Conservation (phyloP, 495 filamentous ascomycete species). For the Talaromyces nanjingensis region DNA sequence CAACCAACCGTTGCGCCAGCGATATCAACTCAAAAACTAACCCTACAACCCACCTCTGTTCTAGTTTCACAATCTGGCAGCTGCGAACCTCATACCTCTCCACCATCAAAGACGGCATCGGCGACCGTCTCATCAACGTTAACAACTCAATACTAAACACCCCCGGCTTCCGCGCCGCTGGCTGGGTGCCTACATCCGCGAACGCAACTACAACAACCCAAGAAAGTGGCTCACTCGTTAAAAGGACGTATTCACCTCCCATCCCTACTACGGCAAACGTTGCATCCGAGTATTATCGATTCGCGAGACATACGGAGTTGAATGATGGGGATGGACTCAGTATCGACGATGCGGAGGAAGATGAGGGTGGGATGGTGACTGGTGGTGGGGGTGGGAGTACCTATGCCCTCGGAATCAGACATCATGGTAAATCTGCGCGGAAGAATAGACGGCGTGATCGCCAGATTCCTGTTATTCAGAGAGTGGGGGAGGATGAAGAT, state of each 20-base stretch:
- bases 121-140: slow-evolving; percentile 88
- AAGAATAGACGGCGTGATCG: slow-evolving; percentile 31
- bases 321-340: slow-evolving; percentile 22
- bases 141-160: slow-evolving; percentile 86
- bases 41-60: not conserved
- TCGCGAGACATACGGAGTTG: slow-evolving; percentile 26
- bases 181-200: slow-evolving; percentile 70
- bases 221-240: slow-evolving; percentile 55
- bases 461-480: slow-evolving; percentile 43
- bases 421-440: slow-evolving; percentile 42
- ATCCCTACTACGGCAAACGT: slow-evolving; percentile 72
- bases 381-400: slow-evolving; percentile 65
- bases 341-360: slow-evolving; percentile 65
- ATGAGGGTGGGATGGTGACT: slow-evolving; percentile 76
- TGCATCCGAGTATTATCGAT: slow-evolving; percentile 74
- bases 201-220: slow-evolving; percentile 26
- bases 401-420: slow-evolving; percentile 64
- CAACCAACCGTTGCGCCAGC: slow-evolving; percentile 7
- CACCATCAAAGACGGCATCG: slow-evolving; percentile 87
- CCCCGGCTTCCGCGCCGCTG: slow-evolving; percentile 90
- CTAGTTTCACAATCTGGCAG: slow-evolving; percentile 87
- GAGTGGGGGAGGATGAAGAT: slow-evolving; percentile 84
- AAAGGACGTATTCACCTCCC: slow-evolving; percentile 90
- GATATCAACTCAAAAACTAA: not conserved
- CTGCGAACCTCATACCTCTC: slow-evolving; percentile 86